Conservation (phyloP, 1,284 basidiomycete species). For the Golubevia sp. region DNA sequence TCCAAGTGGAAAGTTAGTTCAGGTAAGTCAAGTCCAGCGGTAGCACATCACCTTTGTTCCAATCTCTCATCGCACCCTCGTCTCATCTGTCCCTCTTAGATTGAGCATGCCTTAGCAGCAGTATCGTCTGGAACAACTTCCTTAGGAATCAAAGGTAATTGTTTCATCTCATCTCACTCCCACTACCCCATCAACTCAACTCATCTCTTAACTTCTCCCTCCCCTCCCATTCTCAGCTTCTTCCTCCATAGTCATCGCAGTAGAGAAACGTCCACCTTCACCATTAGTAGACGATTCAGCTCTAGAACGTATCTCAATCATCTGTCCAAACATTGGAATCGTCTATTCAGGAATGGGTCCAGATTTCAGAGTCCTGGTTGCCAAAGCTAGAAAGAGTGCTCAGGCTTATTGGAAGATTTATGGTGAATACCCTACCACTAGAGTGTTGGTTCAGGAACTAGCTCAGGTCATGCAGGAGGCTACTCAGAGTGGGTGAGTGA, state of each 20-base stretch:
- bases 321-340: constrained; percentile 98
- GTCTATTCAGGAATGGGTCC: constrained; percentile 98
- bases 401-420: constrained; percentile 99
- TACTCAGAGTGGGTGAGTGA: constrained; percentile 89
- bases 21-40: background rate
- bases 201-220: constrained; percentile 19
- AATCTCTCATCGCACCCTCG: too few species aligned
- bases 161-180: constrained; percentile 13
- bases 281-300: constrained; percentile 96
- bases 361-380: constrained; percentile 91
- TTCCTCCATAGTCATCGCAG: constrained; percentile 98
- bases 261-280: constrained; percentile 98
- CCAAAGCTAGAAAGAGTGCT: constrained; percentile 93
- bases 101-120: constrained; percentile 97
- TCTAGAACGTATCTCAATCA: constrained; percentile 89
- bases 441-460: constrained; percentile 93
- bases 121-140: constrained; percentile 85
- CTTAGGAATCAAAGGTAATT: constrained; percentile 92
- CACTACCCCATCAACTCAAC: constrained; percentile 8
- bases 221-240: constrained; percentile 68
- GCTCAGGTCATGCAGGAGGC: constrained; percentile 98
- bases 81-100: constrained; percentile 79
- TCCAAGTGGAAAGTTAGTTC: constrained; percentile 79
- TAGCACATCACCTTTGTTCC: background rate
- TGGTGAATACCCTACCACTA: constrained; percentile 97